Evolutionary conservation across 495 filamentous ascomycete genomes (phyloP), one percentile per base, ranked within the genome.

Genomic region (Talaromyces proteolyticus): DNA sequence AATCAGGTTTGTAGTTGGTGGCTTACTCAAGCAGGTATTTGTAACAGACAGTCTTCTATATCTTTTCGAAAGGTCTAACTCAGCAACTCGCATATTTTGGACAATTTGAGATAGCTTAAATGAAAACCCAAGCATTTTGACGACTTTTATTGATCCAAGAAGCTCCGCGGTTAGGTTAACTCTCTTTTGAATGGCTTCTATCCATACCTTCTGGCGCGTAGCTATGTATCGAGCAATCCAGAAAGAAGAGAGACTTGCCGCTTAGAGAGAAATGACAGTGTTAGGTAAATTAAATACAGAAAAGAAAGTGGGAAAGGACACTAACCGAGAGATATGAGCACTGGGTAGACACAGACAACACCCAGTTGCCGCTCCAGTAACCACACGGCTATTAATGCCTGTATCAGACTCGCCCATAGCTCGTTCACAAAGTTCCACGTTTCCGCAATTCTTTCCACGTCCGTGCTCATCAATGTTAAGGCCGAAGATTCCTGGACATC

Each of bases 51-150:
- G 49, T 44, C 54, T 62, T 41, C 79, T 55, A 2, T 77, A 64
- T n/a, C 56, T 63, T 37, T 57, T 69, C 2, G 70, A 71, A 38
- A 66, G 68, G 0, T 59, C 41, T 0, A 79, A 54, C 49, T 81
- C 78, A 4, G 73, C 60, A 6, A 72, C 58, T 18, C 70, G 63
- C 23, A 76, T 60, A 0, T 46, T 24, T 22, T 72, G 57, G 3
- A 80, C 55, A 10, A 65, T 65, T 6, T 55, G 16, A 1, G 53
- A 56, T 2, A 76, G 46, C 3, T 23, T 38, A 4, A 56, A 46
- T 19, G 69, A 65, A 2, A 86, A 58, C 1, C 81, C 84, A 4
- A 81, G 70, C 75, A 84, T 81, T 52, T 86, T 87, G 36, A 88
- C 60, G 14, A 73, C 70, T 55, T 82, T 82, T 51, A 81, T 77